Evolutionary conservation across 2,329 filamentous ascomycete genomes (phyloP), one percentile per base, ranked within the genome.

Genomic region (Leptosphaerulina australis): DNA sequence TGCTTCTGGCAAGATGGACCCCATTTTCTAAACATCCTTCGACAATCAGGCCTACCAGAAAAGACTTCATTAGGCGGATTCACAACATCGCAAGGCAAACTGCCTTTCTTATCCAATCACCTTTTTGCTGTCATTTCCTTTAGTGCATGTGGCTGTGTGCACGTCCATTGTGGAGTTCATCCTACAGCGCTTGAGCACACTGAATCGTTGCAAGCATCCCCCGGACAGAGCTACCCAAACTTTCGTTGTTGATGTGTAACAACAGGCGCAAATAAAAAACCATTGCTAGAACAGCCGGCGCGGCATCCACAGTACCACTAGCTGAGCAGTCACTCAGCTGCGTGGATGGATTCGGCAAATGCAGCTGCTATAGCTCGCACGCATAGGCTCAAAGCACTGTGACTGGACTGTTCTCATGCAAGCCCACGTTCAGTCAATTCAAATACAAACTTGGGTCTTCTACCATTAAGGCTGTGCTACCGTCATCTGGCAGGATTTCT

Each of bases 71-170:
- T 43, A 67, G 61, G 60, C 63, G 56, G 57, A 59, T 47, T 59
- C 40, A 37, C 44, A 53, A n/a, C 52, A 53, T 47, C 52, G 21
- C 17, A 49, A 56, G 56, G 53, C 60, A 44, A 50, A 59, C 62
- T 59, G 58, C 60, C 41, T 44, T 43, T 34, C 25, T 36, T n/a
- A 15, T 50, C 50, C 47, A 59, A 58, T 60, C 55, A 51, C 49
- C 43, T 40, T 34, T 30, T 33, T 49, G 50, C 50, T 43, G 53
- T 65, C 56, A 52, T 57, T 50, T 60, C 46, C 38, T 50, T 63
- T 63, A 68, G 65, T 62, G 66, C 57, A 62, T 45, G 63, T 65
- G 65, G 65, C 64, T 62, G 55, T 62, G 63, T 58, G 49, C 50
- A 55, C 59, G 57, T 57, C 55, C 48, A 48, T 56, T 39, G 34